phyloP scores from a whole-genome alignment of 805 yeast genomes.

The Candida morakotiae region DNA sequence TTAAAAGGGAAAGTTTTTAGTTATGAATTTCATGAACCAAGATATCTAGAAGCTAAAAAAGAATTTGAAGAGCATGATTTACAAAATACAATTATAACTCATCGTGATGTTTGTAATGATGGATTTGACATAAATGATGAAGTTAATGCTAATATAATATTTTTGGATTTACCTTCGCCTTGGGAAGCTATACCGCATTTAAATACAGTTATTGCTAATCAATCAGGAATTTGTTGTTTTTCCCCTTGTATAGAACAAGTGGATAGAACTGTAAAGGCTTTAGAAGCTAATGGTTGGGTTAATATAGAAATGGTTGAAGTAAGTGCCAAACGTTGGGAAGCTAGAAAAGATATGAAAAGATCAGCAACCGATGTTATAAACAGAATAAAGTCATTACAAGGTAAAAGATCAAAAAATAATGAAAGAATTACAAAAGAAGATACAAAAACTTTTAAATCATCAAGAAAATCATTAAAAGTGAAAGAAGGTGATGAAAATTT shows the following conservation, averaged over 20 bases:
- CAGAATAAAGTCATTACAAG: conserved; percentile 74
- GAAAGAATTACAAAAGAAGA: conserved; percentile 37
- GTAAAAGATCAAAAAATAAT: conserved; percentile 59
- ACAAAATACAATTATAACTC: conserved; percentile 64
- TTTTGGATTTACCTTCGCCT: conserved; percentile 92
- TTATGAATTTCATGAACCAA: conserved; percentile 85
- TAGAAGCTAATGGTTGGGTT: conserved; percentile 77
- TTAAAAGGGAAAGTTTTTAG: conserved; percentile 64
- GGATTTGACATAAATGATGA: conserved; percentile 62
- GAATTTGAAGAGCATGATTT: conserved; percentile 79
- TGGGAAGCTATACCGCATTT: conserved; percentile 91
- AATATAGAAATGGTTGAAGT: conserved; percentile 90
- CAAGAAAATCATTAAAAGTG: conserved; percentile 84
- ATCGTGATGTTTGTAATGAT: conserved; percentile 85
- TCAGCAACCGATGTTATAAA: conserved; percentile 72
- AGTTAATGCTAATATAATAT: conserved; percentile 68
- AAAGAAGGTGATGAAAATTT: conserved; percentile 82
- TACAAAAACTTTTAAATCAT: conserved; percentile 34
- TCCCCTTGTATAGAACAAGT: conserved; percentile 99
- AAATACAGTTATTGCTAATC: conserved; percentile 51
- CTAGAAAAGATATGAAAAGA: conserved; percentile 83
- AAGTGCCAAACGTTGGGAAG: conserved; percentile 81
- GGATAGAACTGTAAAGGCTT: conserved; percentile 72
- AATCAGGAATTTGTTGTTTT: conserved; percentile 84
- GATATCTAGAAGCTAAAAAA: conserved; percentile 70